Conservation (phyloP, 164 flowering plant genomes). For the Aristolochia contorta region DNA sequence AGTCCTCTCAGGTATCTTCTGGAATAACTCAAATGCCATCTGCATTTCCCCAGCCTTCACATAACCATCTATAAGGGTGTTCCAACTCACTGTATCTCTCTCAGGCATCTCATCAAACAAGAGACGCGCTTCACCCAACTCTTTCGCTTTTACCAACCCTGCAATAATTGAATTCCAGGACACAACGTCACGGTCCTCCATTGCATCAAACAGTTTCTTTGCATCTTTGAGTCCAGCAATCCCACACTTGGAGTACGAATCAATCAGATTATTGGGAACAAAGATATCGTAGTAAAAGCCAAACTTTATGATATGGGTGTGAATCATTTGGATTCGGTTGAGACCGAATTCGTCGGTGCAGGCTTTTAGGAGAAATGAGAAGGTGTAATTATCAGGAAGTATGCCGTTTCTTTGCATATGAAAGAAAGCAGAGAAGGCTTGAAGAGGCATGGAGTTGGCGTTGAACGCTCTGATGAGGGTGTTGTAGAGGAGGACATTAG, state of each 20-base stretch:
- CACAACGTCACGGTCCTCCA: constrained; percentile 57
- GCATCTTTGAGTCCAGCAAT: constrained; percentile 47
- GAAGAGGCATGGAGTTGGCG: constrained; percentile 28
- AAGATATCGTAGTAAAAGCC: constrained; percentile 56
- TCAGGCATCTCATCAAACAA: constrained; percentile 84
- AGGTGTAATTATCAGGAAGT: constrained; percentile 56
- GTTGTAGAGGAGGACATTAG: constrained; percentile 50
- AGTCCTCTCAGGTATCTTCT: constrained; percentile 62
- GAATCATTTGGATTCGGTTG: constrained; percentile 43
- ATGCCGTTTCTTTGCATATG: constrained; percentile 43
- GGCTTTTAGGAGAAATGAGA: constrained; percentile 64
- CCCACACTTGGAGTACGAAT: constrained; percentile 44
- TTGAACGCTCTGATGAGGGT: constrained; percentile 53
- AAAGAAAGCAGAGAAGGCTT: constrained; percentile 42
- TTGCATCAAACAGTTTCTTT: constrained; percentile 39
- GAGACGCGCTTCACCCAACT: constrained; percentile 34
- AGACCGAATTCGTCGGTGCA: constrained; percentile 28
- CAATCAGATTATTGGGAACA: constrained; percentile 66
- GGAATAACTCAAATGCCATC: constrained; percentile 52
- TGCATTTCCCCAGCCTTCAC: constrained; percentile 57
- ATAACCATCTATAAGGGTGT: constrained; percentile 64
- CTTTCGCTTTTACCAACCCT: constrained; percentile 44
- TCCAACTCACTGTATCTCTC: constrained; percentile 78
- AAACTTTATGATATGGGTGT: constrained; percentile 45
- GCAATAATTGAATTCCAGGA: constrained; percentile 66